phyloP scores from a whole-genome alignment of 768 basidiomycete species.

The Boletus subcaerulescens region DNA sequence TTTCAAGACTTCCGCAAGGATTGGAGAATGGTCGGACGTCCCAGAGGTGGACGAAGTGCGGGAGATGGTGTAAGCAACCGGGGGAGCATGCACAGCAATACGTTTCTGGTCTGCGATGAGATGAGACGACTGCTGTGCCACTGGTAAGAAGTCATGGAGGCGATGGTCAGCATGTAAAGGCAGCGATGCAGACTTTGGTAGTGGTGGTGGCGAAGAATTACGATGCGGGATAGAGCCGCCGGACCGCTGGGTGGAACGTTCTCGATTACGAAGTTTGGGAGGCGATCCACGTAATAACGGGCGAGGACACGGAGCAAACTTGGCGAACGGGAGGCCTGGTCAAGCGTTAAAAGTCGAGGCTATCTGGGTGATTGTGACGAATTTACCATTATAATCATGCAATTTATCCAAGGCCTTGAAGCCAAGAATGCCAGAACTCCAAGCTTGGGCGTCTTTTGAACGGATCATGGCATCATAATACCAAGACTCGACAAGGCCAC shows the following conservation, averaged over 20 bases:
- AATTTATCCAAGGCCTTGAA: conserved; percentile 71
- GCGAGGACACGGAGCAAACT: conserved; percentile 45
- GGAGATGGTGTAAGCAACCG: conserved; percentile 22
- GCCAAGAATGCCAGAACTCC: conserved; percentile 74
- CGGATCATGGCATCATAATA: conserved; percentile 65
- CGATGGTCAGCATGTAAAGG: conserved; percentile 63
- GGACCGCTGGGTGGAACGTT: conserved; percentile 47
- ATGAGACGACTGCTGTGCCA: conserved; percentile 23
- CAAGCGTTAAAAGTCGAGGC: conserved; percentile 6
- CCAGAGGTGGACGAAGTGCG: conserved; percentile 21
- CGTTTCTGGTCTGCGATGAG: conserved; percentile 25
- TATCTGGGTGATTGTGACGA: not conserved
- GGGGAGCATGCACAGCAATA: conserved; percentile 27
- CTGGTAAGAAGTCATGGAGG: conserved; percentile 25
- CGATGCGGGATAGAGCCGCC: conserved; percentile 39
- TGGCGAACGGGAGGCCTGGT: conserved; percentile 50
- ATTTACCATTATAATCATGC: conserved; percentile 64
- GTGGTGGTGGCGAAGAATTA: conserved; percentile 76
- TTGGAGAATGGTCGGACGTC: conserved; percentile 59
- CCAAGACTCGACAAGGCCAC: conserved; percentile 78
- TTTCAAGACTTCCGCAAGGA: conserved; percentile 69
- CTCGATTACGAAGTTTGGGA: conserved; percentile 56
- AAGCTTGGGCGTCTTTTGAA: conserved; percentile 67
- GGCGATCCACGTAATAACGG: conserved; percentile 46
- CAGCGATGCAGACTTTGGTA: conserved; percentile 78